Evolutionary conservation across 2,329 filamentous ascomycete genomes (phyloP).

Genomic region (Diplodia corticola): DNA sequence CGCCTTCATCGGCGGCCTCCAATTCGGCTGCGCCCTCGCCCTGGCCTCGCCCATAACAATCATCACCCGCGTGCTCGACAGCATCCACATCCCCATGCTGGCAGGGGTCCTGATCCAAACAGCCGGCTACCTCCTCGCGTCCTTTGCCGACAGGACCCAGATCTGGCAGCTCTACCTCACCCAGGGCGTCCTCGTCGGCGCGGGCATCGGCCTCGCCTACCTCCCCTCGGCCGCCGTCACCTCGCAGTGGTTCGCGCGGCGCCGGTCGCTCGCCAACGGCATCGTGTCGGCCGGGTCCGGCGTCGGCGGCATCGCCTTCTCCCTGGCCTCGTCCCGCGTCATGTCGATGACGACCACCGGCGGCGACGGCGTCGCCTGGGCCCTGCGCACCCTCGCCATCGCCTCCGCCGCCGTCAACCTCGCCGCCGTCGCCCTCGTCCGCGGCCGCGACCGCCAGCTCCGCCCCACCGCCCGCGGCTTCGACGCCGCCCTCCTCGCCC

Average conservation of each 20-base stretch:
- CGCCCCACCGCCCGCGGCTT: background rate
- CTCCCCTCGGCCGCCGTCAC: conserved; percentile 37
- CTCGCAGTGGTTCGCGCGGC: conserved; percentile 41
- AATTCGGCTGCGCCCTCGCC: conserved; percentile 30
- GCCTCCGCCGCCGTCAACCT: conserved; percentile 33
- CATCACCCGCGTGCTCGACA: conserved; percentile 18
- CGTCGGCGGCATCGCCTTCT: conserved; percentile 33
- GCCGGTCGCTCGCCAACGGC: conserved; percentile 39
- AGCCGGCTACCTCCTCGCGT: conserved; percentile 27
- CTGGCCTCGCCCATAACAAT: conserved; percentile 31
- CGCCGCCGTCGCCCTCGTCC: conserved; percentile 34
- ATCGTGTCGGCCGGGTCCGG: conserved; percentile 39
- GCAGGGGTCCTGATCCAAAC: conserved; percentile 30
- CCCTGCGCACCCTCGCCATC: conserved; percentile 43
- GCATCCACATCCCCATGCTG: conserved; percentile 31
- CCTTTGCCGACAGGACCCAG: conserved; percentile 30
- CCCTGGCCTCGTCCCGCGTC: conserved; percentile 38
- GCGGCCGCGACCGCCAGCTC: background rate
- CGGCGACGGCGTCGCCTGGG: conserved; percentile 41
- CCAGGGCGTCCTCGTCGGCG: conserved; percentile 37
- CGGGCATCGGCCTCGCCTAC: conserved; percentile 40
- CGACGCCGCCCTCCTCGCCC: conserved; percentile 19
- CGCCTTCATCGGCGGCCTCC: conserved; percentile 39
- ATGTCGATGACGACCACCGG: no score
- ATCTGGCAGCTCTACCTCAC: conserved; percentile 41